Evolutionary conservation across 2,329 filamentous ascomycete species (phyloP), one percentile per base, ranked within the genome.

Genomic region (Pyrenophora teres): DNA sequence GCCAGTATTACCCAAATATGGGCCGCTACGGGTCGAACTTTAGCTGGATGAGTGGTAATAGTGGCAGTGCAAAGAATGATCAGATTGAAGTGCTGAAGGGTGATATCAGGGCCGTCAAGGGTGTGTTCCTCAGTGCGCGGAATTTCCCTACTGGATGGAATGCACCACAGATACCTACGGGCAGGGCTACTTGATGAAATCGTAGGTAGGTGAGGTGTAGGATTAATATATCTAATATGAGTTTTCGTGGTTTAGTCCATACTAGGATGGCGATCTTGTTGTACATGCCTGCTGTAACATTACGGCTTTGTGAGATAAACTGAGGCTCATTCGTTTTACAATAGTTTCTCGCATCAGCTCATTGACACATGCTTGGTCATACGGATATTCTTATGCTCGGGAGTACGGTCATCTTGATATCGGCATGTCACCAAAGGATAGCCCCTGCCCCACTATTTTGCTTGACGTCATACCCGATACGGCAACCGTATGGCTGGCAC

Each of bases 61-160:
- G 81, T 15, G 18, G 19, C 16, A 48, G 82, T 25, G 81, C 85
- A 55, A 79, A 81, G 59, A 78, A 81, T 21, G 89, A 93, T 72
- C 87, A 89, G 73, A 86, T 91, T 63, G 84, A 84, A 57, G 85
- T 83, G 67, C 80, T 89, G 16, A 89, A 89, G 75, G 85, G 85
- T 58, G 89, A 87, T 55, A 92, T 95, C 44, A 78, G 90, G 58
- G 82, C 88, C 50, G 83, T 94, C 36, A 95, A 95, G 77, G 90
- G 90, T 1, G 83, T 90, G 9, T 76, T 94, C 60, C 73, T 95
- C 49, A 90, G 85, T 65, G 83, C 89, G 4, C 83, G 87, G 64
- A 89, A 84, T 63, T 93, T 93, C 60, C 87, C 71, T 3, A 62
- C 63, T 41, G 69, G 68, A 1, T 62, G 59, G 46, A 60, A 41